Percentiles rank a stretch among this genome's conserved stretches.
Evolutionary conservation across 2,329 filamentous ascomycete species (phyloP).

Genomic region (Amesomyces nigricolor): DNA sequence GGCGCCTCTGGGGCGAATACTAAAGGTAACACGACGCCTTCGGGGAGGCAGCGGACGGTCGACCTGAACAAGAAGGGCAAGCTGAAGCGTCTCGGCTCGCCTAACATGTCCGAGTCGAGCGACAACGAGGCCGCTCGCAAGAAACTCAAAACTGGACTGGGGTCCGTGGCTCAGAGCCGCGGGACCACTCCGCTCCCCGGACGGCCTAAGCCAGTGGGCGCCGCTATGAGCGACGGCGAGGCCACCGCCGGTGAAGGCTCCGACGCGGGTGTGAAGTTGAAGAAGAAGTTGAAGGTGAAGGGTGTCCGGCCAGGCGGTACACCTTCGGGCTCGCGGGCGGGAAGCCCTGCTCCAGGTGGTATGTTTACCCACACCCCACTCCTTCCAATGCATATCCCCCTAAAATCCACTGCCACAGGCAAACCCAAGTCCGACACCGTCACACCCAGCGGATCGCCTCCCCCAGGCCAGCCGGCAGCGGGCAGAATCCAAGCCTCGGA

Average conservation of each 20-base stretch:
- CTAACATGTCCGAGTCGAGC: slow-evolving; percentile 82
- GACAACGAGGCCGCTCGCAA: slow-evolving; percentile 84
- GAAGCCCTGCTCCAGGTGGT: slow-evolving; percentile 51
- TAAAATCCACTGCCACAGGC: too few relatives aligned
- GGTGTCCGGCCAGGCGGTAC: slow-evolving; percentile 43
- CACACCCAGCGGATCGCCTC: slow-evolving; percentile 18
- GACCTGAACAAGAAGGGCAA: slow-evolving; percentile 51
- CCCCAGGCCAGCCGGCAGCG: slow-evolving; percentile 43
- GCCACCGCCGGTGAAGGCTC: slow-evolving; percentile 64
- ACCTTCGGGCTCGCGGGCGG: slow-evolving; percentile 54
- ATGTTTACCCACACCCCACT: background rate
- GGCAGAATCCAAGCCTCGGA: slow-evolving; percentile 53
- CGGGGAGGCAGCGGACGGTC: slow-evolving; percentile 42
- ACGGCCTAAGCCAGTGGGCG: slow-evolving; percentile 40
- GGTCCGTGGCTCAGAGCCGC: slow-evolving; percentile 47
- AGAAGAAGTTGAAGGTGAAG: slow-evolving; percentile 53
- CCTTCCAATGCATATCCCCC: background rate
- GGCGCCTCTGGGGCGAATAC: slow-evolving; percentile 51
- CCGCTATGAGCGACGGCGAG: slow-evolving; percentile 67
- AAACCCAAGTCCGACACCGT: background rate
- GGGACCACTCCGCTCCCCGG: slow-evolving; percentile 50
- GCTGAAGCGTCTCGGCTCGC: slow-evolving; percentile 80
- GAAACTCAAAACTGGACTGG: slow-evolving; percentile 59
- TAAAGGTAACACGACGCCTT: slow-evolving; percentile 60
- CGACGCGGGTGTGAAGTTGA: slow-evolving; percentile 45